Evolutionary conservation across 2,329 filamentous ascomycete species (phyloP), one percentile per base, ranked within the genome.

Genomic region (Fusarium drepaniforme): DNA sequence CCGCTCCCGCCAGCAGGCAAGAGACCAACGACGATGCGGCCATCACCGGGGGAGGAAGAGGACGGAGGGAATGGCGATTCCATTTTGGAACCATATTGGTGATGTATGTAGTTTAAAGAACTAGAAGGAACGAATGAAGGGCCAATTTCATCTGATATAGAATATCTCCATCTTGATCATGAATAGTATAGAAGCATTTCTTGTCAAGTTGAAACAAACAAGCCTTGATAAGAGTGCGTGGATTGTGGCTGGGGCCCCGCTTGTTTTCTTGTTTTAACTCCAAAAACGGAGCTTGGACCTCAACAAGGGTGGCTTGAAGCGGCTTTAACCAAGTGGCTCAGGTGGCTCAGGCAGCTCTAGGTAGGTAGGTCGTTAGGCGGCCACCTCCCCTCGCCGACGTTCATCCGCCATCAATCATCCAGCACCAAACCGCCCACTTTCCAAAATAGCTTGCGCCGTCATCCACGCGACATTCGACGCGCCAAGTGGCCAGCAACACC

Each of bases 21-120:
- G 8, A 94, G 85, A 23, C 90, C 90, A 67, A 95, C 91, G 64
- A 95, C 88, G 76, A 98, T 93, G 74, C 88, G 89, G 71, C 97
- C 97, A 80, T 94, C 88, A 67, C 97, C 97, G 25, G 96, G 90
- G 64, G 88, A 87, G 28, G 94, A 93, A 44, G 92, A 89, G 33
- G 94, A 94, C 62, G 90, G 87, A 60, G 93, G 91, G 81, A 97
- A 97, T 11, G 95, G 94, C n/a, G 92, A 95, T 72, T 84, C 83
- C 88, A 90, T 88, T 75, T 46, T 64, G 61, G 65, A 67, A 74
- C 56, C 75, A 79, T 79, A 12, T 67, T 77, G 71, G 70, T 67
- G 51, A 64, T 64, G n/a, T 35, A 21, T 56, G 18, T 8, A 18
- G 2, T 13, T 53, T 49, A 67, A 62, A 21, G 46, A 53, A 42